Conservation (phyloP, 2,329 filamentous ascomycete species). For the Dactylellina haptotyla region DNA sequence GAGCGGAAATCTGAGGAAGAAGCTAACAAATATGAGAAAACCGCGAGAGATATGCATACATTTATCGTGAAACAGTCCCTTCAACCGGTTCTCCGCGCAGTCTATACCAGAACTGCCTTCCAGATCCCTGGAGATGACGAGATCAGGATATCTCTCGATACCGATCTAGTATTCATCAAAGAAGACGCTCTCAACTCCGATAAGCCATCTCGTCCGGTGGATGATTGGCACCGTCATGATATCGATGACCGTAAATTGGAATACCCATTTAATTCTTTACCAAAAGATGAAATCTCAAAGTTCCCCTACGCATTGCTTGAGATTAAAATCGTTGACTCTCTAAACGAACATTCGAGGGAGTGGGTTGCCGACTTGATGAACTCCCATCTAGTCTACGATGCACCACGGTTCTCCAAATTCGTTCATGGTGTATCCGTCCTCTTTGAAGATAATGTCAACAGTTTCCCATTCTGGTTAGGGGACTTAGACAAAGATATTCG, state of each 20-base stretch:
- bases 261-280: slow-evolving; percentile 86
- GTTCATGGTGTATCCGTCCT: slow-evolving; percentile 90
- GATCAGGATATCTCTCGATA: slow-evolving; percentile 91
- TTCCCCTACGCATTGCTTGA: slow-evolving; percentile 93
- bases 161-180: slow-evolving; percentile 85
- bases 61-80: slow-evolving; percentile 82
- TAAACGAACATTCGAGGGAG: slow-evolving; percentile 72
- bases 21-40: slow-evolving; percentile 75
- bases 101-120: slow-evolving; percentile 93
- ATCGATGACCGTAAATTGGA: slow-evolving; percentile 84
- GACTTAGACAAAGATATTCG: slow-evolving; percentile 93
- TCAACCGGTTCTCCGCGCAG: slow-evolving; percentile 86
- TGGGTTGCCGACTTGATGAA: slow-evolving; percentile 94
- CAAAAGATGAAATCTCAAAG: slow-evolving; percentile 87
- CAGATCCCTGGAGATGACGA: slow-evolving; percentile 93
- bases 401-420: slow-evolving; percentile 94
- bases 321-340: slow-evolving; percentile 80
- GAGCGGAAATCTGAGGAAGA: slow-evolving; percentile 77
- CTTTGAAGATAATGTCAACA: slow-evolving; percentile 96
- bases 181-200: slow-evolving; percentile 80
- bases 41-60: slow-evolving; percentile 78
- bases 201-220: slow-evolving; percentile 86
- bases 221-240: slow-evolving; percentile 89
- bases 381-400: slow-evolving; percentile 89
- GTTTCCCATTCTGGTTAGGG: slow-evolving; percentile 93